Percentiles rank a stretch among this genome's conserved stretches.
Conservation (phyloP, 495 filamentous ascomycete species). For the Podospora pseudopauciseta region DNA sequence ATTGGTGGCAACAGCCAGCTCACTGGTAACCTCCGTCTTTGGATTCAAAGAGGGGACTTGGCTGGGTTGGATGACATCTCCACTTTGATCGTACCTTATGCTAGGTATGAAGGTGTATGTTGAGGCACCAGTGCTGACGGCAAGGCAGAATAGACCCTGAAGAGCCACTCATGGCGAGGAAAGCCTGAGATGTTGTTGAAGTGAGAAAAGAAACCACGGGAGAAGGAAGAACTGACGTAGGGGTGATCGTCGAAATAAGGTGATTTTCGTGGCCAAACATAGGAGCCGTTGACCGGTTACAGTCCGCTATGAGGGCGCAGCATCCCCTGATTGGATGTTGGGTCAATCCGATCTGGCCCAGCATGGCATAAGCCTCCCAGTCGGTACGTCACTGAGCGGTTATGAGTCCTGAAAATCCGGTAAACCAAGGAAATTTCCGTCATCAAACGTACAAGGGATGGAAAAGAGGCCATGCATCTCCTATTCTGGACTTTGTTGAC, state of each 20-base stretch:
- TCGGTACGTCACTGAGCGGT: conserved; percentile 12
- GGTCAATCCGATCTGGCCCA: conserved; percentile 9
- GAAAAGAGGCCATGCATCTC: background rate
- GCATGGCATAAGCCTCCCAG: background rate
- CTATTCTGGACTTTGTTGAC: background rate
- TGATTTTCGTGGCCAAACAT: conserved; percentile 1
- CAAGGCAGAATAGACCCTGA: too few relatives aligned
- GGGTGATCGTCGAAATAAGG: conserved; percentile 6
- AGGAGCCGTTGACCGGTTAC: conserved; percentile 12
- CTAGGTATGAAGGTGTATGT: background rate
- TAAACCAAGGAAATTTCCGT: conserved; percentile 1
- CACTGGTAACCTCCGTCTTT: too few relatives aligned
- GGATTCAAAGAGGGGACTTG: too few relatives aligned
- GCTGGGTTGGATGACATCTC: background rate
- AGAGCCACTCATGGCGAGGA: background rate
- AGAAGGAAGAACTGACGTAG: conserved; percentile 10
- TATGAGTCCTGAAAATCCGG: background rate
- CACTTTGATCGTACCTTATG: background rate
- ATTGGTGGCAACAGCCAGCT: background rate
- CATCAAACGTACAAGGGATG: background rate
- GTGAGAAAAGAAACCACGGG: background rate
- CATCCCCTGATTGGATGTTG: conserved; percentile 7
- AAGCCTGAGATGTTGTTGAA: background rate
- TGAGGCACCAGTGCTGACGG: background rate
- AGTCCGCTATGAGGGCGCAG: background rate